These are phyloP conservation scores for Phanerochaete sordida DNA, from an alignment of 768 basidiomycete species.

Conservation along the genomic window DNA sequence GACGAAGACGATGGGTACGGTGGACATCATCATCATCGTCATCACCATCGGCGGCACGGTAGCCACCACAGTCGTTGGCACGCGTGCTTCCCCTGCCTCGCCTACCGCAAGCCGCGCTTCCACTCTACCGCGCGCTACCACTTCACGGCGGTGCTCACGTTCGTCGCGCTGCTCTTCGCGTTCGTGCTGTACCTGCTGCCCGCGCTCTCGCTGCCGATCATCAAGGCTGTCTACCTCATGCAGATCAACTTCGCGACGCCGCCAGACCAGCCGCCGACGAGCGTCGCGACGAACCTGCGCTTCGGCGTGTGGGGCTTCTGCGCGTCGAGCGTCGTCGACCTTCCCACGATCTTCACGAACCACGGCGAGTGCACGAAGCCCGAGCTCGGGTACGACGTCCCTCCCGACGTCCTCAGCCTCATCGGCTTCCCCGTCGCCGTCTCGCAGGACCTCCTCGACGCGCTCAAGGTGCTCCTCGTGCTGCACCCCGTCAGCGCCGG, in stretches of 20 bases:
- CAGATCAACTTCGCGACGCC: conserved; percentile 37
- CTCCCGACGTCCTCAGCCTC: conserved; percentile 31
- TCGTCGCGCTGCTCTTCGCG: conserved; percentile 48
- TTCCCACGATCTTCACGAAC: conserved; percentile 36
- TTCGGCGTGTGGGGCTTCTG: conserved; percentile 88
- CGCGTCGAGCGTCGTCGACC: conserved; percentile 38
- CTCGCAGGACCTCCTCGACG: conserved; percentile 44
- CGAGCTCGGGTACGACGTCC: conserved; percentile 66
- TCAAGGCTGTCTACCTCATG: conserved; percentile 64
- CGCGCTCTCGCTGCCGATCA: conserved; percentile 71
- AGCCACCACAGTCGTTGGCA: conserved; percentile 4
- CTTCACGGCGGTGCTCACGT: conserved; percentile 43
- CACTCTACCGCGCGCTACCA: conserved; percentile 31
- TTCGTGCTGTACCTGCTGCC: conserved; percentile 78
- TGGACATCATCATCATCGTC: conserved; percentile 5
- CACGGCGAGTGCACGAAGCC: conserved; percentile 57
- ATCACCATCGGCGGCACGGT: neutral
- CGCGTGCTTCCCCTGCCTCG: conserved; percentile 8
- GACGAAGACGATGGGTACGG: conserved; percentile 7
- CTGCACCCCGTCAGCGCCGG: conserved; percentile 67
- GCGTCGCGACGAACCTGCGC: conserved; percentile 55
- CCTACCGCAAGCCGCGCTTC: neutral
- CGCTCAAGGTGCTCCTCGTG: conserved; percentile 47
- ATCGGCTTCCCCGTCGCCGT: conserved; percentile 40
- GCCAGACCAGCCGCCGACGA: conserved; percentile 36